A percentile compares a stretch with the other conserved stretches of the same genome.
phyloP scores from a whole-genome alignment of 2,329 filamentous ascomycete genomes.

The Trichophaea hybrida region DNA sequence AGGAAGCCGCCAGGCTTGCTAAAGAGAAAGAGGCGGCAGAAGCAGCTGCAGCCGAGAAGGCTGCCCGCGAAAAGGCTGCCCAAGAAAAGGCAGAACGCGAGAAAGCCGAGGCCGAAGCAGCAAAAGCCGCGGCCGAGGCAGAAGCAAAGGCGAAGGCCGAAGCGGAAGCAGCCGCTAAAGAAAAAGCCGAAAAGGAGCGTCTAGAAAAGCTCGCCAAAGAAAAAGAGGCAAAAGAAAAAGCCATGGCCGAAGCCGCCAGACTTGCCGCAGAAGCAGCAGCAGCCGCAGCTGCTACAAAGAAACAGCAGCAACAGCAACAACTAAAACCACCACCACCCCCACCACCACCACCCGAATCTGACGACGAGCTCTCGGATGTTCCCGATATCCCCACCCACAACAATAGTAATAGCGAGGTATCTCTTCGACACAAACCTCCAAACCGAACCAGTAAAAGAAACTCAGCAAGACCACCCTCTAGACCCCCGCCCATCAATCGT shows the following conservation, averaged over 20 bases:
- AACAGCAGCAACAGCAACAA: slow-evolving; percentile 17
- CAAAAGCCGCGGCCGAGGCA: slow-evolving; percentile 31
- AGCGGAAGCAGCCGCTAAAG: slow-evolving; percentile 13
- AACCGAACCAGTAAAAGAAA: background rate
- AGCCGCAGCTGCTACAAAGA: slow-evolving; percentile 31
- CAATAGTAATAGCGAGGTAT: background rate
- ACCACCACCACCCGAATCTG: slow-evolving; percentile 7
- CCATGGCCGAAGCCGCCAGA: background rate
- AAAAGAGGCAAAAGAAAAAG: background rate
- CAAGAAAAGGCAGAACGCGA: slow-evolving; percentile 42
- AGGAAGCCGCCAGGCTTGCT: slow-evolving; percentile 45
- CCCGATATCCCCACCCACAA: background rate
- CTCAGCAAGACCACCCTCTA: background rate
- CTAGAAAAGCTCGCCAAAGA: background rate
- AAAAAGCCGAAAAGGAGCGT: slow-evolving; percentile 5
- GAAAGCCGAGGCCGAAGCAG: slow-evolving; percentile 53
- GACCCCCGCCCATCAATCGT: background rate
- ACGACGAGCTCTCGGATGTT: slow-evolving; percentile 1
- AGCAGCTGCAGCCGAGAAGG: slow-evolving; percentile 46
- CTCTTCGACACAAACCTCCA: background rate
- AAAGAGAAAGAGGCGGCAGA: slow-evolving; percentile 50
- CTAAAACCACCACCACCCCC: slow-evolving; percentile 10
- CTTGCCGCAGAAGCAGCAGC: background rate
- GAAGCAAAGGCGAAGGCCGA: slow-evolving; percentile 24
- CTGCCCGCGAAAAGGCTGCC: slow-evolving; percentile 36